phyloP scores from a whole-genome alignment of 108 stramenopile species.

The Thalassiosira profunda region DNA sequence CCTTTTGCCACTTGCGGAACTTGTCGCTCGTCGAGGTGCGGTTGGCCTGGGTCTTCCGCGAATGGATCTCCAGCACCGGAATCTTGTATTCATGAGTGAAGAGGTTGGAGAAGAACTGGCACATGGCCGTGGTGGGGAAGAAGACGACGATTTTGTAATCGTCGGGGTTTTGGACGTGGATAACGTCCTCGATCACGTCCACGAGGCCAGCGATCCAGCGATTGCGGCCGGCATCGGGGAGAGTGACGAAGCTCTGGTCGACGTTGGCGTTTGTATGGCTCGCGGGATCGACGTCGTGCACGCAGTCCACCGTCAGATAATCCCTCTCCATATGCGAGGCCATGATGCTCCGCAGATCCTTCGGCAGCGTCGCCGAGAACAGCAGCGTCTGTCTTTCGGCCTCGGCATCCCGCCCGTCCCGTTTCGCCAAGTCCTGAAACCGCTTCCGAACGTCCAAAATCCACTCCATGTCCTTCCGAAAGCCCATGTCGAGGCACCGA shows the following conservation, averaged over 20 bases:
- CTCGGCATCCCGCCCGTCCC: background rate
- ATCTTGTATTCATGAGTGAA: conserved; percentile 64
- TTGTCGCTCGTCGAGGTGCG: conserved; percentile 57
- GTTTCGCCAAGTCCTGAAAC: background rate
- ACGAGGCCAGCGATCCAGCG: conserved; percentile 43
- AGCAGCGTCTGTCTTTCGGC: conserved; percentile 71
- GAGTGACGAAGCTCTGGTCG: conserved; percentile 42
- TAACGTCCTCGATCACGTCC: conserved; percentile 42
- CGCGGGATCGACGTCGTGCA: conserved; percentile 45
- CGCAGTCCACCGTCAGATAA: conserved; percentile 48
- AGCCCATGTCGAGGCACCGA: conserved; percentile 92
- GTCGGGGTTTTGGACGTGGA: conserved; percentile 75
- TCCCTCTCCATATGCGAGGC: conserved; percentile 49
- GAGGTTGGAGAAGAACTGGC: conserved; percentile 69
- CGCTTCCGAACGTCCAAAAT: conserved; percentile 48
- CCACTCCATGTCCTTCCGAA: conserved; percentile 76
- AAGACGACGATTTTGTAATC: conserved; percentile 85
- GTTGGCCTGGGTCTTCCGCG: conserved; percentile 69
- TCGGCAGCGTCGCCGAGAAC: conserved; percentile 86
- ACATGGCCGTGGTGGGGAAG: conserved; percentile 79
- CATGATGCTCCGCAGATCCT: conserved; percentile 60
- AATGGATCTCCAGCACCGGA: conserved; percentile 82
- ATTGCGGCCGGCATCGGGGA: conserved; percentile 9
- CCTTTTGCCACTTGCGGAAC: conserved; percentile 56
- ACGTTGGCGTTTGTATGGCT: conserved; percentile 40